Base-by-base conservation (phyloP, 768 basidiomycete genomes). In the Collybia mongolica region DNA sequence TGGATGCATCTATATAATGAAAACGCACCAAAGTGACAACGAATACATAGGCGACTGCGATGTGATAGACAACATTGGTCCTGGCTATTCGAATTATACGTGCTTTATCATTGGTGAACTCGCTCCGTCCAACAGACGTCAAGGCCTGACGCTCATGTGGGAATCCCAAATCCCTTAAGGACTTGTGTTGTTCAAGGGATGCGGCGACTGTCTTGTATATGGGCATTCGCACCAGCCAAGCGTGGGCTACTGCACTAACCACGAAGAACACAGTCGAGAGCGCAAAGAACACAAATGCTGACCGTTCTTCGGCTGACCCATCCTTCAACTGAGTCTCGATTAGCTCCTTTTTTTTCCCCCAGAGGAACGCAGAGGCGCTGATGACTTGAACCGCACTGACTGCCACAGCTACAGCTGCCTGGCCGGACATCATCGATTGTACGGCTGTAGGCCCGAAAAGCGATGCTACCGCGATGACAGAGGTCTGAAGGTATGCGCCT, bases 401-500 rank as follows among this genome's bases (percentile, higher is more conserved):
- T 1, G 82, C 83, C 11, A 95, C 89, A 0, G 85, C 93, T 1
- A 93, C 81, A 0, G 88, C 90, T 0, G 88, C 93, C 67, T 94
- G 90, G 9, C 91, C 93, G 2, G 90, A 82, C 75, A 94, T 80
- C 63, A 89, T 72, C 20, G 81, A 73, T 63, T 93, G 88, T 45
- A 94, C 77, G 11, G 83, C 83, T 6, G 75, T 65, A 2, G 83
- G 77, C 0, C 93, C 93, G 56, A 93, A 89, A 3, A 92, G 69
- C 0, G 90, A 84, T 2, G 91, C 90, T n/a, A 90, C 78, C 0
- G 88, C 90, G 24, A 90, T 79, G 38, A 88, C 76, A 9, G 91
- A 78, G 0, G 84, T 88, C 57, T 88, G 89, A 17, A 94, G 76
- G 62, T 88, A 94, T 6, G 87, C 80, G 0, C 86, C 86, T 0